Evolutionary conservation across 2,329 filamentous ascomycete genomes (phyloP), one percentile per base, ranked within the genome.

Genomic region (Alternaria gaisen): DNA sequence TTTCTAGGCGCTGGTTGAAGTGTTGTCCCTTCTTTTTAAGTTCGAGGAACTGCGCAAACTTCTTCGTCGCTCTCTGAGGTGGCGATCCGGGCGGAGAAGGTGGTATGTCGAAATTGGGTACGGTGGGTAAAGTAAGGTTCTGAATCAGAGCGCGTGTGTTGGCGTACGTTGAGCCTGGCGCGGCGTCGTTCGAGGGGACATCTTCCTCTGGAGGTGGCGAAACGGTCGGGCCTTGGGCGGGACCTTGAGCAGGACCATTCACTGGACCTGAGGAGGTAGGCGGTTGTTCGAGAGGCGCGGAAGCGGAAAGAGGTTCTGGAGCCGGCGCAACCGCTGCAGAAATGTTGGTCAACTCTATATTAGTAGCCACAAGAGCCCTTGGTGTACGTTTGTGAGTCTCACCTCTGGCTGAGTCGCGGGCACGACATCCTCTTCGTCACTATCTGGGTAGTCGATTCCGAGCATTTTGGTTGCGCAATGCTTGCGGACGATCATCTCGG

Each of bases 21-120:
- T 95, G 92, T 16, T 89, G 83, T 5, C 89, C 89, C 64, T 90
- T 87, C 72, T 87, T 88, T 80, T 95, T 95, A n/a, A 94, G 84
- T 46, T 87, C 83, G 0, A 94, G 85, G 67, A 95, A 94, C 60
- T 88, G 87, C 64, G 87, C 85, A 68, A 94, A 90, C 70, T 92
- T 93, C 67, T 86, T 84, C 52, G 85, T 89, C 12, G 88, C 72
- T 40, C 68, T 70, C 42, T 78, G 76, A 20, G 79, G 79, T 14
- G 80, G 80, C 14, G 79, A 79, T 6, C 86, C 86, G 0, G 90
- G 88, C 1, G 91, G 91, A 4, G 91, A 93, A 10, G 87, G 83
- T 0, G 91, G 91, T 63, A 95, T 93, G 68, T 88, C 83, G 71
- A 93, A 87, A 78, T 92, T 89, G 1, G 91, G 88, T 4, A 89